These are phyloP conservation scores for Cyathus striatus DNA, from an alignment of 768 basidiomycete species.

Conservation along the genomic window DNA sequence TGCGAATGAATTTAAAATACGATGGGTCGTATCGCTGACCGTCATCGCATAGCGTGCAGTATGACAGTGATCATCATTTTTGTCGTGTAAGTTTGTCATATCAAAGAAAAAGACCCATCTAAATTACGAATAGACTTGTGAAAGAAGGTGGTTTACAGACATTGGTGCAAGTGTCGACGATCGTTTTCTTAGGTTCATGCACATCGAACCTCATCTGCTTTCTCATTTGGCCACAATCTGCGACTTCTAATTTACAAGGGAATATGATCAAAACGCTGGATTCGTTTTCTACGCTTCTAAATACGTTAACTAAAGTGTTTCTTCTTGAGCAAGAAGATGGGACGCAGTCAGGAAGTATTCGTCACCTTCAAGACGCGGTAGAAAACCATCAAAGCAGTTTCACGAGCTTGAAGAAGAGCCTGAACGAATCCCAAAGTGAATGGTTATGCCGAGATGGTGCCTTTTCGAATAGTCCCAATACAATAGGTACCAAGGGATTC, in stretches of 20 bases:
- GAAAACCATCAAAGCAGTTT: conserved; percentile 86
- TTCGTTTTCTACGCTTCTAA: conserved; percentile 83
- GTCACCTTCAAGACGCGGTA: conserved; percentile 73
- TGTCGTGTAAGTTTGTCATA: conserved; percentile 52
- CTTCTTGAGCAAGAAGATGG: conserved; percentile 64
- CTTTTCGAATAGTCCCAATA: conserved; percentile 10
- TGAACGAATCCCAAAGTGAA: conserved; percentile 86
- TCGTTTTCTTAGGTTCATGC: conserved; percentile 69
- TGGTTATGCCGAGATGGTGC: conserved; percentile 41
- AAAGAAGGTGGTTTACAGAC: conserved; percentile 84
- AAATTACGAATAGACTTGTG: conserved; percentile 77
- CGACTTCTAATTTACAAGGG: conserved; percentile 74
- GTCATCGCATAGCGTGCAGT: conserved; percentile 69
- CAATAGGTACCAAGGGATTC: conserved; percentile 3
- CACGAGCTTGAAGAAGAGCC: conserved; percentile 80
- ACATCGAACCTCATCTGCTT: conserved; percentile 87
- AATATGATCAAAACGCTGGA: conserved; percentile 84
- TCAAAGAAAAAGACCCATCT: too few species aligned
- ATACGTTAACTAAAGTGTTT: conserved; percentile 80
- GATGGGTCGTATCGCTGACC: too few species aligned
- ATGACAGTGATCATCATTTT: conserved; percentile 84
- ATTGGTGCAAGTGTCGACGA: conserved; percentile 68
- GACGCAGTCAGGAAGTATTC: conserved; percentile 48
- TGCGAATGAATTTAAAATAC: too few species aligned
- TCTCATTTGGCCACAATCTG: conserved; percentile 78